Conservation (phyloP, 371 early-diverging fungal species). For the Basidiobolus heterosporus region DNA sequence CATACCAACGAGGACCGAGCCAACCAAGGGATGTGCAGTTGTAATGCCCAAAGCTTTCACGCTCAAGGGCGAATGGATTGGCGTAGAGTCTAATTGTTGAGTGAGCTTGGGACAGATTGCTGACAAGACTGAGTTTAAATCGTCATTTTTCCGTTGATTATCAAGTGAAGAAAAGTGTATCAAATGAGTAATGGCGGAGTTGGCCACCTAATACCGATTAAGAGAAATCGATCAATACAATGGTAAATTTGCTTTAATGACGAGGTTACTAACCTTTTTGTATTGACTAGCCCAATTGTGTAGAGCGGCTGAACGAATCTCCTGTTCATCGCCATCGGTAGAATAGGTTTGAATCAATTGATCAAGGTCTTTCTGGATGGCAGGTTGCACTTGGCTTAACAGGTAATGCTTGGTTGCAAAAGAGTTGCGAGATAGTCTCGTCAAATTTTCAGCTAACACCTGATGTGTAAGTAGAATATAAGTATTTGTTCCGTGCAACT, state of each 20-base stretch:
- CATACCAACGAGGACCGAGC: conserved; percentile 60
- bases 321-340: conserved; percentile 8
- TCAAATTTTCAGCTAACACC: conserved; percentile 43
- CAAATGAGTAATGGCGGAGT: conserved; percentile 18
- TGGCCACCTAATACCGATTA: conserved; percentile 10
- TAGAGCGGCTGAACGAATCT: conserved; percentile 5
- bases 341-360: conserved; percentile 13
- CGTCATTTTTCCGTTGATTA: conserved; percentile 38
- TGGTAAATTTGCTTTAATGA: not conserved
- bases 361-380: conserved; percentile 31
- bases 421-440: conserved; percentile 38
- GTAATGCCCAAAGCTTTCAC: conserved; percentile 28
- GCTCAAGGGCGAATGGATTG: conserved; percentile 29
- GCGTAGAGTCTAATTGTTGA: conserved; percentile 8
- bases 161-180: conserved; percentile 32
- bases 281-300: conserved; percentile 20
- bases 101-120: conserved; percentile 26
- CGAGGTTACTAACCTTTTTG: conserved; percentile 12
- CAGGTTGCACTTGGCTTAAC: conserved; percentile 36
- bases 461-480: no score
- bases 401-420: conserved; percentile 56
- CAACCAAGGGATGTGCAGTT: conserved; percentile 29
- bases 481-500: no score
- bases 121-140: conserved; percentile 39
- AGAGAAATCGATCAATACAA: not conserved